Evolutionary conservation across 2,329 filamentous ascomycete genomes (phyloP), one percentile per base, ranked within the genome.

Genomic region (Aureobasidium sp.): DNA sequence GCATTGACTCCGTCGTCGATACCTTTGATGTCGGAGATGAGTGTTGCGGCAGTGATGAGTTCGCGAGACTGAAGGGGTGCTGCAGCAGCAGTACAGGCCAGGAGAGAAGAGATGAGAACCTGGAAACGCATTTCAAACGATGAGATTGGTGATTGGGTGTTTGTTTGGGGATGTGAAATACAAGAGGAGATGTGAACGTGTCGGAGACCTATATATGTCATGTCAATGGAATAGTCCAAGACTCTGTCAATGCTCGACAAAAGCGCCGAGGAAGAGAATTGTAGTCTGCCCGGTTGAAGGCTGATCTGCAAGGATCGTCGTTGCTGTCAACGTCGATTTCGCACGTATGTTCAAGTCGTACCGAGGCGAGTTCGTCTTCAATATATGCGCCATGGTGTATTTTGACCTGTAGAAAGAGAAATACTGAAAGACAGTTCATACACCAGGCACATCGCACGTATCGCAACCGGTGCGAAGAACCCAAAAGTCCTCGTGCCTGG

Each of bases 1-100:
- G 66, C 68, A 27, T 70, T 47, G 13, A 71, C 66, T 31, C 68
- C 70, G 23, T 53, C 47, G 63, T 71, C 38, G 48, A 72, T 72
- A 64, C 67, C 67, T 25, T 60, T 59, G 45, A 72, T 66, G 45
- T 71, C 69, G 51, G 61, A 62, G 63, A 70, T 67, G 29, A 71
- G 64, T 20, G 63, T 67, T 27, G 66, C 55, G n/a, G 69, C 66
- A 1, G 67, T 71, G 45, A 71, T 68, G 47, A 71, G 40, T 20
- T 65, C 67, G 56, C 62, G 66, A 31, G 56, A 27, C 20, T 60
- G 56, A 10, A 60, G 43, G 4, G 45, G 43, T 43, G 56, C 42
- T 48, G 56, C 56, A 7, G 40, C 10, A 8, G 27, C 54, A n/a
- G 47, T 51, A 16, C 59, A 62, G 2, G 47, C 42, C 42, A 62